phyloP scores from a whole-genome alignment of 108 stramenopile species.

The Nitzschia sp. region DNA sequence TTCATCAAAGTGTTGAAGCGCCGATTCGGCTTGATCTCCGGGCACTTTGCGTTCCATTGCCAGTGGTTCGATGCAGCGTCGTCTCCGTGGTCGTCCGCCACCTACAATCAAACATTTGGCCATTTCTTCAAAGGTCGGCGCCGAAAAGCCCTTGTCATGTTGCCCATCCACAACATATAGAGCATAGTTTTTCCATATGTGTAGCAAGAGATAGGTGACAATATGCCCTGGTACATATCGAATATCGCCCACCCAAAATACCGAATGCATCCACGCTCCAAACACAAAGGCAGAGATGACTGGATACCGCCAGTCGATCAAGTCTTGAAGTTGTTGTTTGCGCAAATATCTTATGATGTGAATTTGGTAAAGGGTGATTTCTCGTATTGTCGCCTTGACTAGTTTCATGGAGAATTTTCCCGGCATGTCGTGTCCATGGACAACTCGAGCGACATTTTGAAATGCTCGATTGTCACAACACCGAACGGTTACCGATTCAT shows the following conservation, averaged over 20 bases:
- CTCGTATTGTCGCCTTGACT: slow-evolving; percentile 28
- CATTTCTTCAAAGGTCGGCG: slow-evolving; percentile 40
- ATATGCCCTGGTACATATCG: slow-evolving; percentile 33
- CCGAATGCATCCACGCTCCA: slow-evolving; percentile 46
- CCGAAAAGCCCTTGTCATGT: slow-evolving; percentile 20
- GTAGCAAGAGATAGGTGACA: slow-evolving; percentile 29
- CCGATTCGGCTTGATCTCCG: neutral
- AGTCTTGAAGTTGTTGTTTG: slow-evolving; percentile 29
- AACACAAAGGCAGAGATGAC: slow-evolving; percentile 39
- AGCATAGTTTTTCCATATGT: slow-evolving; percentile 29
- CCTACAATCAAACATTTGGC: neutral
- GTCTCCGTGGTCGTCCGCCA: neutral
- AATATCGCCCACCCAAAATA: slow-evolving; percentile 14
- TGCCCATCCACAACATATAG: slow-evolving; percentile 21
- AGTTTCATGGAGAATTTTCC: slow-evolving; percentile 36
- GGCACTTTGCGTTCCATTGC: slow-evolving; percentile 13
- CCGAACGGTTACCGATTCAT: slow-evolving; percentile 26
- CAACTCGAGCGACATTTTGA: slow-evolving; percentile 44
- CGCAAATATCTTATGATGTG: slow-evolving; percentile 16
- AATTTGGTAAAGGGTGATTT: slow-evolving; percentile 26
- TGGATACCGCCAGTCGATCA: slow-evolving; percentile 31
- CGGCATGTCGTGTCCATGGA: slow-evolving; percentile 43
- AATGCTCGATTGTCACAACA: slow-evolving; percentile 42
- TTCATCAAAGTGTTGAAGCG: neutral
- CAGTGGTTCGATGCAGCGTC: slow-evolving; percentile 5